Conservation (phyloP, 768 basidiomycete species). For the Ephemerocybe angulata region DNA sequence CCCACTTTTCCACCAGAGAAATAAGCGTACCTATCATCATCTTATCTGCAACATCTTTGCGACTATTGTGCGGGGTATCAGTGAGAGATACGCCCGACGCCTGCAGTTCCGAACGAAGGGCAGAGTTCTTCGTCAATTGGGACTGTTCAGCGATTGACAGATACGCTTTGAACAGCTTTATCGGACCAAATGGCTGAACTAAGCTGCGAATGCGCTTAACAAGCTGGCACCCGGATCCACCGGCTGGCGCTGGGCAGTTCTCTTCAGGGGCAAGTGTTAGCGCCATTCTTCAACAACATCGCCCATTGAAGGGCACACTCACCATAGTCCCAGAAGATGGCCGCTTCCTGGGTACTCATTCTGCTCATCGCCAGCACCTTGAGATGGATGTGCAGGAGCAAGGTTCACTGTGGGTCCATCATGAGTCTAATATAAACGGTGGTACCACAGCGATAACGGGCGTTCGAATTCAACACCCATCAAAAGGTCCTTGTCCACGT, state of each 20-base stretch:
- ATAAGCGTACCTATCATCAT: slow-evolving; percentile 25
- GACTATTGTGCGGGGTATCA: slow-evolving; percentile 28
- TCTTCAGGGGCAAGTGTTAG: slow-evolving; percentile 20
- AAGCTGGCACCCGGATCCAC: slow-evolving; percentile 23
- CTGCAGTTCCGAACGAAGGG: slow-evolving; percentile 26
- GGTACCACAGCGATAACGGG: too few species aligned
- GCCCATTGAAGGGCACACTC: neutral
- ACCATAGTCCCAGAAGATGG: slow-evolving; percentile 28
- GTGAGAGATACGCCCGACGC: slow-evolving; percentile 29
- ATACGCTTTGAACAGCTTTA: slow-evolving; percentile 32
- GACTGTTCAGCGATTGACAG: slow-evolving; percentile 25
- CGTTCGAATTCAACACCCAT: too few species aligned
- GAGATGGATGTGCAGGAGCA: neutral
- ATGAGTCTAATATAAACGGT: neutral
- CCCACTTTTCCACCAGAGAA: neutral
- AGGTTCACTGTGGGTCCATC: neutral
- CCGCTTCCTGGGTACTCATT: slow-evolving; percentile 11
- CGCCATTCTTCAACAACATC: neutral
- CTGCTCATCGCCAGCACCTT: neutral
- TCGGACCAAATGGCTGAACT: slow-evolving; percentile 24
- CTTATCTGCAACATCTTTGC: slow-evolving; percentile 26
- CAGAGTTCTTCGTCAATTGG: slow-evolving; percentile 7
- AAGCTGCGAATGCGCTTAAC: slow-evolving; percentile 25
- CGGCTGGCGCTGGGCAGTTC: slow-evolving; percentile 27
- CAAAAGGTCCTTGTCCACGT: too few species aligned